Conservation (phyloP, 345 rosid genomes). For the Noccaea caerulescens region DNA sequence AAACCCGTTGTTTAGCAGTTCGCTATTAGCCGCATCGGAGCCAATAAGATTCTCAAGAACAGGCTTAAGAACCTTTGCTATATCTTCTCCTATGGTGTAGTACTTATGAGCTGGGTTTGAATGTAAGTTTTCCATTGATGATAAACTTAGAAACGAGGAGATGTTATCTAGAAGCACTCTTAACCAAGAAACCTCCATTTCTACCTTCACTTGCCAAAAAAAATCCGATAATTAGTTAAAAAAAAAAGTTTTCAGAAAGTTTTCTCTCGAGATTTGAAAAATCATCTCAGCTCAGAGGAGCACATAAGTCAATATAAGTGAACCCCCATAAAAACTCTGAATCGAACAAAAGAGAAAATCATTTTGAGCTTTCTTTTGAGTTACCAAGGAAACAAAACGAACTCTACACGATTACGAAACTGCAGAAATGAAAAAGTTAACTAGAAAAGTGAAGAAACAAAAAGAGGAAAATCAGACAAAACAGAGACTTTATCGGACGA, state of each 20-base stretch:
- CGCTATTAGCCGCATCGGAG: conserved; percentile 63
- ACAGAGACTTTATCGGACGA: background rate
- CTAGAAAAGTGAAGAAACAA: background rate
- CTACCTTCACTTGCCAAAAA: conserved; percentile 47
- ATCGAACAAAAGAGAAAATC: background rate
- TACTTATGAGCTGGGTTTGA: conserved; percentile 67
- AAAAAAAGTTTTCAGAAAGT: conserved; percentile 3
- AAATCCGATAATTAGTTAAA: background rate
- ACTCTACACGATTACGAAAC: background rate
- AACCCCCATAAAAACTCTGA: conserved; percentile 5
- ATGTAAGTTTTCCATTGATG: conserved; percentile 54
- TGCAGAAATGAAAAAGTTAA: background rate
- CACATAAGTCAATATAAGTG: conserved; percentile 15
- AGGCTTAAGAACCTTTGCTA: conserved; percentile 76
- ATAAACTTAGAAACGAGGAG: conserved; percentile 57
- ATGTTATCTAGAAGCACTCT: conserved; percentile 65
- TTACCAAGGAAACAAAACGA: background rate
- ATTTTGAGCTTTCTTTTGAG: background rate
- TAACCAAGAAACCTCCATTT: conserved; percentile 78
- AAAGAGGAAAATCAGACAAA: background rate
- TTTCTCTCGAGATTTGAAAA: background rate
- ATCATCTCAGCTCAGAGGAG: background rate
- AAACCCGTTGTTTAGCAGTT: conserved; percentile 59
- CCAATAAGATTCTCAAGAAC: conserved; percentile 67
- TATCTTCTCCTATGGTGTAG: conserved; percentile 68